These are phyloP conservation scores for Austroboletus niveus DNA, from an alignment of 1,284 basidiomycete genomes.

Conservation along the genomic window DNA sequence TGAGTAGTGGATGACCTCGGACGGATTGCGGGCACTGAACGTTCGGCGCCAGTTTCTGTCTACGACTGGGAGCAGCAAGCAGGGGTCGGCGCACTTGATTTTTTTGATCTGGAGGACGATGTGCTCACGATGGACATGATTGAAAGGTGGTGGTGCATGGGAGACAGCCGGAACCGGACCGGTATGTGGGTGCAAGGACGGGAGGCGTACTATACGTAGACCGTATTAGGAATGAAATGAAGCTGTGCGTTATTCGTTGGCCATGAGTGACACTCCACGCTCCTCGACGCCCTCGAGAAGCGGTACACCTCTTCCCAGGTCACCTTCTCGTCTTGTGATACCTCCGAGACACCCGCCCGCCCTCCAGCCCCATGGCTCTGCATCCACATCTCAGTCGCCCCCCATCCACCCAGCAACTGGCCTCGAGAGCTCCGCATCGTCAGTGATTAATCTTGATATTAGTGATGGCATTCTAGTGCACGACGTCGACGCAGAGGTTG, in stretches of 20 bases:
- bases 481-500: slow-evolving; percentile 58
- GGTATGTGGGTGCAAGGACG: slow-evolving; percentile 75
- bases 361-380: slow-evolving; percentile 42
- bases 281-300: slow-evolving; percentile 37
- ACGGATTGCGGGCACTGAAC: background rate
- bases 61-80: slow-evolving; percentile 56
- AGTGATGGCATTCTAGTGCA: slow-evolving; percentile 65
- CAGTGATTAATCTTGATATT: slow-evolving; percentile 59
- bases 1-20: slow-evolving; percentile 35
- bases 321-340: slow-evolving; percentile 44
- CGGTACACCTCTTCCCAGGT: slow-evolving; percentile 33
- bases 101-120: slow-evolving; percentile 50
- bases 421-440: slow-evolving; percentile 64
- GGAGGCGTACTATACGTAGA: slow-evolving; percentile 2
- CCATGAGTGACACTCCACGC: slow-evolving; percentile 26
- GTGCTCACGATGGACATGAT: slow-evolving; percentile 53
- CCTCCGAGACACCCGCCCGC: slow-evolving; percentile 44
- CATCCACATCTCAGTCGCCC: slow-evolving; percentile 18
- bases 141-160: slow-evolving; percentile 88
- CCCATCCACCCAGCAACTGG: slow-evolving; percentile 34
- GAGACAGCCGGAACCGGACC: slow-evolving; percentile 62
- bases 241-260: slow-evolving; percentile 1
- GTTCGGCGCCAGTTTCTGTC: slow-evolving; percentile 45
- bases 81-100: slow-evolving; percentile 67
- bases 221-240: slow-evolving; percentile 6